Evolutionary conservation across 306 rosid species (phyloP).

Genomic region (Luffa acutangula): DNA sequence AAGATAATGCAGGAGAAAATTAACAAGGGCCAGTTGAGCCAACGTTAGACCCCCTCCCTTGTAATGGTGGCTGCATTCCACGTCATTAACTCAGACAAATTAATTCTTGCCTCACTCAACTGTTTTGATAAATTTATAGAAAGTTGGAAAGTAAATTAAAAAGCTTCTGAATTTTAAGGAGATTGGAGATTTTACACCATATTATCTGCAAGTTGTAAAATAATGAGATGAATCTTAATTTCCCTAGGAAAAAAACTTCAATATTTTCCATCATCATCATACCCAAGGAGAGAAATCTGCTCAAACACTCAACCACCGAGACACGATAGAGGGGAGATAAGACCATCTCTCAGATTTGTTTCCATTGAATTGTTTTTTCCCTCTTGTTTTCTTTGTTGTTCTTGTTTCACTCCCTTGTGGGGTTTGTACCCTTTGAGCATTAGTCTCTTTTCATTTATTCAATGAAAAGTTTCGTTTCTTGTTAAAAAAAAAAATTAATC

Average conservation of each 20-base stretch:
- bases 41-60: background rate
- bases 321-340: background rate
- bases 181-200: background rate
- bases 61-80: background rate
- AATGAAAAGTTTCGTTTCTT: too few relatives aligned
- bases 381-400: too few relatives aligned
- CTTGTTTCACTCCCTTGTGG: too few relatives aligned
- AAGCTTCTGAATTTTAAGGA: background rate
- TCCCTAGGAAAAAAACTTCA: background rate
- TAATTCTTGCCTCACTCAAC: background rate
- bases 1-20: background rate
- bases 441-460: too few relatives aligned
- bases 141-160: background rate
- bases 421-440: too few relatives aligned
- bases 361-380: too few relatives aligned
- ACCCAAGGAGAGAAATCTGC: background rate
- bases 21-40: background rate
- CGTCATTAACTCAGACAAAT: background rate
- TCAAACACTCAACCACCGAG: background rate
- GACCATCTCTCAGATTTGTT: background rate
- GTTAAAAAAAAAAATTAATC: background rate
- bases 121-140: background rate
- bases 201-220: background rate
- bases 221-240: background rate
- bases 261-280: background rate